These are phyloP conservation scores for Musa troglodytarum DNA, from an alignment of 176 grass and related monocot species.

Conservation along the genomic window DNA sequence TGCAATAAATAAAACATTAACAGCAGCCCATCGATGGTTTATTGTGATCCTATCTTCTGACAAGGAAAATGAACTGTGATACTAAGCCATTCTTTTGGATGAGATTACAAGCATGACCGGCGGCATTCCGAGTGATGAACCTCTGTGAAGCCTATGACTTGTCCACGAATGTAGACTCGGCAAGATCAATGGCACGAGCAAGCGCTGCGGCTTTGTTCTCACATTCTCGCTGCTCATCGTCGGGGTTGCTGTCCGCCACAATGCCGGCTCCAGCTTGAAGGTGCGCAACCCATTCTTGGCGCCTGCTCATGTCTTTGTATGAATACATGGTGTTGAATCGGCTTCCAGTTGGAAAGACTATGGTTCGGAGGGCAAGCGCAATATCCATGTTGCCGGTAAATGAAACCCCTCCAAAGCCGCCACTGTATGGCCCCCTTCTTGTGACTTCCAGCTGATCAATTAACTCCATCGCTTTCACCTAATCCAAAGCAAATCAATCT, in stretches of 20 bases:
- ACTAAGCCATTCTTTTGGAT: too few relatives aligned
- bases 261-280: conserved; percentile 64
- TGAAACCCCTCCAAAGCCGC: conserved; percentile 71
- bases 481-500: conserved; percentile 2
- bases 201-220: conserved; percentile 62
- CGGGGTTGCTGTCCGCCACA: conserved; percentile 62
- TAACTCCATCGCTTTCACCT: conserved; percentile 95
- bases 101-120: too few relatives aligned
- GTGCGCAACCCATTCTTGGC: conserved; percentile 76
- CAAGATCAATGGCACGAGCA: conserved; percentile 66
- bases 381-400: conserved; percentile 76
- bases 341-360: conserved; percentile 45
- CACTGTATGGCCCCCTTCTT: conserved; percentile 63
- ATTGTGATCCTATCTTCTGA: too few relatives aligned
- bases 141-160: conserved; percentile 15
- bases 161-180: conserved; percentile 55
- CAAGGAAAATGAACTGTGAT: too few relatives aligned
- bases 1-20: too few relatives aligned
- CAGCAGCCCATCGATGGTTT: too few relatives aligned
- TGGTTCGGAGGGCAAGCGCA: conserved; percentile 62
- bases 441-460: conserved; percentile 68
- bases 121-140: neutral
- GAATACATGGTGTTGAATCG: conserved; percentile 55
- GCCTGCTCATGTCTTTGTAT: conserved; percentile 16
- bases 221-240: conserved; percentile 71